Conservation (phyloP, 2,329 filamentous ascomycete species). For the Knoxdaviesia proteae region DNA sequence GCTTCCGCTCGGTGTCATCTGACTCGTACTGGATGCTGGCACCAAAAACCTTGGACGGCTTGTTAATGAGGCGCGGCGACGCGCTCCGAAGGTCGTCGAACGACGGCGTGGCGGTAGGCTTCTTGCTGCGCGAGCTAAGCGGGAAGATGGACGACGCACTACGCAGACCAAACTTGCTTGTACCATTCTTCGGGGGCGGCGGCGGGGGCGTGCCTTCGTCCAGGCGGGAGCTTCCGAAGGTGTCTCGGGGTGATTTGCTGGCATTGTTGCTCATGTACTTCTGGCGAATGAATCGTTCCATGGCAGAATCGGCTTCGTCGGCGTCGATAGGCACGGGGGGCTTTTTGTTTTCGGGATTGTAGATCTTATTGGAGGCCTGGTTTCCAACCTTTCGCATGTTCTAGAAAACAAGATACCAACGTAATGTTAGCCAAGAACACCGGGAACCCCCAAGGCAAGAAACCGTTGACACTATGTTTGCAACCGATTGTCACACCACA, state of each 20-base stretch:
- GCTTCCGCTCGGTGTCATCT: slow-evolving; percentile 53
- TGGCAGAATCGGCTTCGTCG: slow-evolving; percentile 80
- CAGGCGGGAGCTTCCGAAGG: slow-evolving; percentile 21
- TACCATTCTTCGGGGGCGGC: slow-evolving; percentile 39
- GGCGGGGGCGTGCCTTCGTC: slow-evolving; percentile 36
- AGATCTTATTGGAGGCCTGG: slow-evolving; percentile 61
- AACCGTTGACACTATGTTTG: too few species aligned
- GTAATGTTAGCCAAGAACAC: too few species aligned
- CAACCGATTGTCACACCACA: too few species aligned
- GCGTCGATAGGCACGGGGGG: slow-evolving; percentile 73
- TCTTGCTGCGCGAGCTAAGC: slow-evolving; percentile 38
- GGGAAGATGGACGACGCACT: slow-evolving; percentile 48
- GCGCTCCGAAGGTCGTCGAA: slow-evolving; percentile 10
- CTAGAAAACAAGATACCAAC: slow-evolving; percentile 19
- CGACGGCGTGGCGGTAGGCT: slow-evolving; percentile 9
- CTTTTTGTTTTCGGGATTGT: slow-evolving; percentile 68
- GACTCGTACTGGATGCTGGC: slow-evolving; percentile 34
- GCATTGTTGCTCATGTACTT: slow-evolving; percentile 56
- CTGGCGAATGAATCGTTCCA: slow-evolving; percentile 86
- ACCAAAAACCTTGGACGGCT: slow-evolving; percentile 49
- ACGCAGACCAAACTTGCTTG: slow-evolving; percentile 39
- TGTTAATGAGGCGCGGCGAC: slow-evolving; percentile 29
- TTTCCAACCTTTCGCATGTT: slow-evolving; percentile 93
- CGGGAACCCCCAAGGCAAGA: too few species aligned
- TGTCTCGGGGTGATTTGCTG: slow-evolving; percentile 1